phyloP scores from a whole-genome alignment of 208 protist genomes.

The Trichomonas vaginalis region DNA sequence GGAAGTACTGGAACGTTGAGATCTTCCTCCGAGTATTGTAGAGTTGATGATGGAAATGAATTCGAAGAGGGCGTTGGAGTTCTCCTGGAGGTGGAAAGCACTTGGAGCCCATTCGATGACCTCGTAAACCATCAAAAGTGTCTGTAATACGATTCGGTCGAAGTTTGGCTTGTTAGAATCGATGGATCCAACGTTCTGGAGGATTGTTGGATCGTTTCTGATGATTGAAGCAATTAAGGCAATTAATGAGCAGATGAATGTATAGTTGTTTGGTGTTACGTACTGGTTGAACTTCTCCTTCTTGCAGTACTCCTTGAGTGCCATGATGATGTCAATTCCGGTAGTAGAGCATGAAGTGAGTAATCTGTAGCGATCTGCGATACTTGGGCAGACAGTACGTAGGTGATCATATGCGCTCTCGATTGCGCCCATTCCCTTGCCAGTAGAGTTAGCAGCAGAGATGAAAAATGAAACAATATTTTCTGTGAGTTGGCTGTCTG shows the following conservation, averaged over 20 bases:
- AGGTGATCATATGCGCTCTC: not conserved
- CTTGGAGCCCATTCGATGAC: not conserved
- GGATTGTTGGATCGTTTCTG: not conserved
- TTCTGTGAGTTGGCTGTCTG: not conserved
- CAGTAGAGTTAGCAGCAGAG: not conserved
- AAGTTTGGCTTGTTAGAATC: not conserved
- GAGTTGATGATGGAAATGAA: not conserved
- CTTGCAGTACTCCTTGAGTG: not conserved
- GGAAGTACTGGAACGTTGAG: too few relatives aligned
- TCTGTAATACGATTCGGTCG: not conserved
- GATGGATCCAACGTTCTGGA: not conserved
- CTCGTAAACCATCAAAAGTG: not conserved
- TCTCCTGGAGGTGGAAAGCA: not conserved
- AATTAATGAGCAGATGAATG: not conserved
- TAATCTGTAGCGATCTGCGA: not conserved
- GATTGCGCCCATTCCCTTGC: not conserved
- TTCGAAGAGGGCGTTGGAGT: not conserved
- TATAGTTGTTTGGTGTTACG: not conserved
- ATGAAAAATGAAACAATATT: not conserved
- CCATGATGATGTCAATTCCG: not conserved
- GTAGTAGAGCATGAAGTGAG: not conserved
- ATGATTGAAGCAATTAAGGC: not conserved
- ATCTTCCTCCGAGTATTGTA: not conserved
- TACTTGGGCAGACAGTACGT: not conserved
- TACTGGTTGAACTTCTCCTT: not conserved